These are phyloP conservation scores for Gynandropsis gynandra DNA, from an alignment of 345 rosid genomes.

Conservation along the genomic window DNA sequence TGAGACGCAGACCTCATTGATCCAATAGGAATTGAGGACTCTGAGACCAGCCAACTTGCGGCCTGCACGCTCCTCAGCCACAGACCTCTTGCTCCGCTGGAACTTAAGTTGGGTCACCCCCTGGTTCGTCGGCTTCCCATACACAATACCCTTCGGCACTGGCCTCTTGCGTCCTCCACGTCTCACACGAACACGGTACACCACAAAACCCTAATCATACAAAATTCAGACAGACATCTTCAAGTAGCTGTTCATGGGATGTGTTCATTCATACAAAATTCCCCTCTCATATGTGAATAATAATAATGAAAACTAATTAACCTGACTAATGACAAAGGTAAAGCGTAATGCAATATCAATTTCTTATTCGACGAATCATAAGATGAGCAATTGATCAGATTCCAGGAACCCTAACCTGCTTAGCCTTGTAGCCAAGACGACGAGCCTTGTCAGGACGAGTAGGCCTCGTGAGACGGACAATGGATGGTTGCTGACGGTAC, in stretches of 20 bases:
- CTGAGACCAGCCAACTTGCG: conserved; percentile 65
- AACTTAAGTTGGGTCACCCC: conserved; percentile 81
- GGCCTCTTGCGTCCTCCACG: conserved; percentile 90
- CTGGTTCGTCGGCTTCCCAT: conserved; percentile 64
- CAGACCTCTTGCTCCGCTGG: conserved; percentile 79
- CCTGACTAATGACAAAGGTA: no score
- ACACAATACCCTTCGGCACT: conserved; percentile 74
- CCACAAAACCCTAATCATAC: conserved; percentile 46
- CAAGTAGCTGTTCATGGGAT: no score
- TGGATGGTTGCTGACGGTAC: conserved; percentile 79
- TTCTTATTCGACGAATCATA: no score
- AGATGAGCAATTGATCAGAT: no score
- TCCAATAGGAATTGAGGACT: conserved; percentile 77
- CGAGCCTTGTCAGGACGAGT: conserved; percentile 93
- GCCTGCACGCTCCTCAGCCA: conserved; percentile 85
- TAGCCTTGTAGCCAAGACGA: conserved; percentile 73
- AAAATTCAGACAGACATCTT: no score
- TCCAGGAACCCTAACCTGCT: conserved; percentile 40
- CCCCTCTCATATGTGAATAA: no score
- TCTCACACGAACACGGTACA: conserved; percentile 58
- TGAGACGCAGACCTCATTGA: conserved; percentile 49
- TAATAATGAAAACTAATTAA: no score
- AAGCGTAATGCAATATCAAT: no score
- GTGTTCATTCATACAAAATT: no score
- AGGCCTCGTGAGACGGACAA: conserved; percentile 48